Evolutionary conservation across 257 asterid genomes (phyloP).

Genomic region (Handroanthus guayacan): DNA sequence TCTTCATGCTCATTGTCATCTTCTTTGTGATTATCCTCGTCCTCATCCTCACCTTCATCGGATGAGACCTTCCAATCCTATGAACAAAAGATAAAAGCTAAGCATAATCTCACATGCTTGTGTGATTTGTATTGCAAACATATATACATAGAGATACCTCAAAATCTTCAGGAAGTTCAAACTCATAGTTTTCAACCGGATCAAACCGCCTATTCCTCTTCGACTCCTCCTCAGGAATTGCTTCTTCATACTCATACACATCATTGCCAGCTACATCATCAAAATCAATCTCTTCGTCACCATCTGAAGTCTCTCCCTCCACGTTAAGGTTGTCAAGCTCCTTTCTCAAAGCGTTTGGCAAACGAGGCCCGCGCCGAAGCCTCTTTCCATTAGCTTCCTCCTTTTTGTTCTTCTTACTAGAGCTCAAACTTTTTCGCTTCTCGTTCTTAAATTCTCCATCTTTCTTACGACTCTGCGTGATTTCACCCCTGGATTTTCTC

Average conservation of each 20-base stretch:
- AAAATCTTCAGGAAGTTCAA: slow-evolving; percentile 77
- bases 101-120: background rate
- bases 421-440: slow-evolving; percentile 39
- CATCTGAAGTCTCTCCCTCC: slow-evolving; percentile 34
- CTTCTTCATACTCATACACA: slow-evolving; percentile 86
- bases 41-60: slow-evolving; percentile 65
- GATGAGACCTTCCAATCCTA: slow-evolving; percentile 84
- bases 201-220: slow-evolving; percentile 78
- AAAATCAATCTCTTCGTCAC: slow-evolving; percentile 46
- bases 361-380: slow-evolving; percentile 64
- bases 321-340: slow-evolving; percentile 47
- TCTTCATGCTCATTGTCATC: slow-evolving; percentile 50
- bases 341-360: slow-evolving; percentile 69
- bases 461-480: slow-evolving; percentile 33
- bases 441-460: slow-evolving; percentile 32
- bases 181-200: slow-evolving; percentile 73
- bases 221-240: slow-evolving; percentile 76
- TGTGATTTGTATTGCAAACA: background rate
- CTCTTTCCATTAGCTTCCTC: slow-evolving; percentile 43
- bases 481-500: slow-evolving; percentile 37
- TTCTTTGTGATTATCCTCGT: slow-evolving; percentile 37
- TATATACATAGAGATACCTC: slow-evolving; percentile 50
- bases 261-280: slow-evolving; percentile 47
- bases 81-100: slow-evolving; percentile 26
- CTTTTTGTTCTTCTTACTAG: slow-evolving; percentile 27